phyloP scores from a whole-genome alignment of 2,329 filamentous ascomycete genomes.

The Microdochium paspali region DNA sequence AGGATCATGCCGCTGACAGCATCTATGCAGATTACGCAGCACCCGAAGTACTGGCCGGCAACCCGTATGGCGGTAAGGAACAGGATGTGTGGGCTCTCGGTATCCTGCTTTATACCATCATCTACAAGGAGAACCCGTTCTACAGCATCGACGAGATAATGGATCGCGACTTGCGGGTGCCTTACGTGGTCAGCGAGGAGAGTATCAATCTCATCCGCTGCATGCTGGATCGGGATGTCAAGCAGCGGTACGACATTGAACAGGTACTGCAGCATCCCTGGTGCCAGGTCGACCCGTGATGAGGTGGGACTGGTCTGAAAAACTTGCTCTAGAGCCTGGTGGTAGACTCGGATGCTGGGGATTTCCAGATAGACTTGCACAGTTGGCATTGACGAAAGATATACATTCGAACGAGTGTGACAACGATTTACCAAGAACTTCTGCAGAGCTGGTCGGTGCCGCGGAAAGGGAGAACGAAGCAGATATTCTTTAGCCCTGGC shows the following conservation, averaged over 20 bases:
- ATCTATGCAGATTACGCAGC: constrained; percentile 78
- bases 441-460: neutral
- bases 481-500: neutral
- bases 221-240: constrained; percentile 89
- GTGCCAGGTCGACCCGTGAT: constrained; percentile 34
- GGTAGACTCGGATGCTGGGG: too few species aligned
- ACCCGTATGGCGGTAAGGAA: constrained; percentile 87
- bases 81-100: constrained; percentile 98
- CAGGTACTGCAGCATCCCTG: constrained; percentile 87
- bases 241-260: constrained; percentile 73
- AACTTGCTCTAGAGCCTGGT: too few species aligned
- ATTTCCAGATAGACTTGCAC: too few species aligned
- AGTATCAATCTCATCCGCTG: constrained; percentile 84
- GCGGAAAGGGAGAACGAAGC: neutral
- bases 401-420: too few species aligned
- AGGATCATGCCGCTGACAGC: constrained; percentile 6
- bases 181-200: constrained; percentile 79
- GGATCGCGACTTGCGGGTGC: constrained; percentile 88
- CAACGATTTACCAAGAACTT: too few species aligned
- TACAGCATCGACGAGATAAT: constrained; percentile 99
- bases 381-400: too few species aligned
- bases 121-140: constrained; percentile 99
- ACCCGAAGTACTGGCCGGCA: constrained; percentile 91
- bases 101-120: constrained; percentile 94
- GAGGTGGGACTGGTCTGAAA: too few species aligned